Percentiles rank a stretch among this genome's conserved stretches.
Evolutionary conservation across 805 yeast species (phyloP).

Genomic region (Saturnispora kantuleensis): DNA sequence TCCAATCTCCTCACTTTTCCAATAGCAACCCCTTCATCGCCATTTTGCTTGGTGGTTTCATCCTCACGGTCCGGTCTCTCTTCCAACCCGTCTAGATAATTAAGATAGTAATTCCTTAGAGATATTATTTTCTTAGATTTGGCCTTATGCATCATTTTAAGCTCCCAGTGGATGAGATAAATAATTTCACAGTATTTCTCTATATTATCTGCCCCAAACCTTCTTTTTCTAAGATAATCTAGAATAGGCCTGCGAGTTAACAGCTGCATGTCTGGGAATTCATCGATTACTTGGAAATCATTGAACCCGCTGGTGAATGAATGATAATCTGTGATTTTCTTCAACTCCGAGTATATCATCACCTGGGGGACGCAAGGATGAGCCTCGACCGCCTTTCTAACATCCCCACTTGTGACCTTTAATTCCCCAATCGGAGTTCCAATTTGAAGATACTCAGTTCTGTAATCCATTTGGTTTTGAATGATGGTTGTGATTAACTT

Average conservation of each 20-base stretch:
- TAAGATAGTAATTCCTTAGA: neutral
- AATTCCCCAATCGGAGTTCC: neutral
- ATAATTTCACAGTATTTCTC: neutral
- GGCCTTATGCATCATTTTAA: neutral
- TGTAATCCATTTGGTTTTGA: neutral
- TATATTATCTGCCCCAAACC: neutral
- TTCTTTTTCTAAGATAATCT: neutral
- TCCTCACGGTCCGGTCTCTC: neutral
- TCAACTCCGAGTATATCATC: neutral
- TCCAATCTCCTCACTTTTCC: neutral
- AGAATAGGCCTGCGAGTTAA: neutral
- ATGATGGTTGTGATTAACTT: neutral
- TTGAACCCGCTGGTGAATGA: neutral
- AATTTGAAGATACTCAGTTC: neutral
- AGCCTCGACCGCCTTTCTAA: neutral
- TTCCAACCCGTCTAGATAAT: neutral
- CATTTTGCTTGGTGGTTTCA: neutral
- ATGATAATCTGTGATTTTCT: neutral
- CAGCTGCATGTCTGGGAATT: neutral
- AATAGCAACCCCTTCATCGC: neutral
- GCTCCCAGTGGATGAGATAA: neutral
- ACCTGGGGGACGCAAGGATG: conserved; percentile 1
- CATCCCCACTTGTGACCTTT: neutral
- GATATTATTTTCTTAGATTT: no score
- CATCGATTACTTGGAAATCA: neutral